Conservation (phyloP, 176 grass and related monocot genomes). For the Sorghum bicolor region DNA sequence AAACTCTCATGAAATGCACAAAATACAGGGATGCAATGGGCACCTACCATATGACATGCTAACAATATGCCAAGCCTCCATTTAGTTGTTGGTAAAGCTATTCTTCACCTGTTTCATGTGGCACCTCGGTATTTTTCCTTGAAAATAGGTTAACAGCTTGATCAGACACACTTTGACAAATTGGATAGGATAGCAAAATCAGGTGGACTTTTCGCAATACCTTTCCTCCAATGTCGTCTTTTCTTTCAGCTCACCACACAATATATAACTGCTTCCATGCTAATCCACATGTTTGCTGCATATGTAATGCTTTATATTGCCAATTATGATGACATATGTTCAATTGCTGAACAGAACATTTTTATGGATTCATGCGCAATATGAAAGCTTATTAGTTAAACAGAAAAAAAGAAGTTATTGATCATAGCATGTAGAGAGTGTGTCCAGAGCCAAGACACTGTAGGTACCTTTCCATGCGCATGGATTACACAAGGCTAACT, state of each 20-base stretch:
- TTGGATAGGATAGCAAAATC: constrained; percentile 17
- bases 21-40: neutral
- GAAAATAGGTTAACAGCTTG: constrained; percentile 12
- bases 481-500: constrained; percentile 19
- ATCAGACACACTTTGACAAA: constrained; percentile 11
- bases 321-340: neutral
- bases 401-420: neutral
- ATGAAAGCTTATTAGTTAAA: neutral
- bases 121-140: constrained; percentile 18
- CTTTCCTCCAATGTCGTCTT: neutral
- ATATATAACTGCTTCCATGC: constrained; percentile 4
- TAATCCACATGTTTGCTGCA: neutral
- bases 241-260: constrained; percentile 13
- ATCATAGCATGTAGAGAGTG: neutral
- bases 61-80: constrained; percentile 17
- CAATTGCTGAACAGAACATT: neutral
- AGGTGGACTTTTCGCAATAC: neutral
- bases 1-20: constrained; percentile 2
- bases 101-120: constrained; percentile 11
- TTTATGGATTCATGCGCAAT: neutral
- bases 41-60: neutral
- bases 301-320: constrained; percentile 10
- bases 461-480: constrained; percentile 1
- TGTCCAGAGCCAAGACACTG: neutral
- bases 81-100: neutral